Conservation (phyloP, 2,329 filamentous ascomycete genomes). For the Emmonsia crescens region DNA sequence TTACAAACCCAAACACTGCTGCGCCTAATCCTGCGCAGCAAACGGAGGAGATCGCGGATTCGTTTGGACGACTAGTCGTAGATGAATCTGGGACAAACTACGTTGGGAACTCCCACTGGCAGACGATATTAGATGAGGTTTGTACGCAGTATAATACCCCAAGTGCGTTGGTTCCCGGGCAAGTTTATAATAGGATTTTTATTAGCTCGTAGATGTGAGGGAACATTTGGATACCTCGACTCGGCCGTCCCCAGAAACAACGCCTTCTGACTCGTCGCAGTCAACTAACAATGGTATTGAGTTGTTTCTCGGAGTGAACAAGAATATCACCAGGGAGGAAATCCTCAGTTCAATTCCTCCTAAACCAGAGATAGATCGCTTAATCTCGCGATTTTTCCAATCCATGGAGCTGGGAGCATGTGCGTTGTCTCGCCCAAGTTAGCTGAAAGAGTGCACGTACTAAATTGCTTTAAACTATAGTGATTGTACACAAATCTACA, state of each 20-base stretch:
- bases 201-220: not conserved
- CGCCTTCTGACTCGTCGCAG: not conserved
- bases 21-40: not conserved
- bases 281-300: constrained; percentile 3
- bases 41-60: constrained; percentile 1
- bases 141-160: constrained; percentile 14
- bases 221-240: not conserved
- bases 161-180: not conserved
- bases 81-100: constrained; percentile 20
- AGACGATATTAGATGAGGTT: constrained; percentile 21
- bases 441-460: not conserved
- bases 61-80: constrained; percentile 13
- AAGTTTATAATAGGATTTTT: not conserved
- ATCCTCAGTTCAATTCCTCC: constrained; percentile 21
- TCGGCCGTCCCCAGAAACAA: not conserved
- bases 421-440: constrained; percentile 1
- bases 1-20: not conserved
- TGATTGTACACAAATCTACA: constrained; percentile 7
- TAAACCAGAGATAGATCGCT: constrained; percentile 19
- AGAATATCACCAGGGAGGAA: constrained; percentile 19
- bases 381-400: constrained; percentile 12
- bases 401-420: constrained; percentile 2
- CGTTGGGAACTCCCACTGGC: constrained; percentile 23
- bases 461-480: not conserved
- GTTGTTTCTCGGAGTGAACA: constrained; percentile 18